Percentiles rank a stretch among this genome's conserved stretches.
Conservation (phyloP, 306 rosid genomes). For the Inga laurina region DNA sequence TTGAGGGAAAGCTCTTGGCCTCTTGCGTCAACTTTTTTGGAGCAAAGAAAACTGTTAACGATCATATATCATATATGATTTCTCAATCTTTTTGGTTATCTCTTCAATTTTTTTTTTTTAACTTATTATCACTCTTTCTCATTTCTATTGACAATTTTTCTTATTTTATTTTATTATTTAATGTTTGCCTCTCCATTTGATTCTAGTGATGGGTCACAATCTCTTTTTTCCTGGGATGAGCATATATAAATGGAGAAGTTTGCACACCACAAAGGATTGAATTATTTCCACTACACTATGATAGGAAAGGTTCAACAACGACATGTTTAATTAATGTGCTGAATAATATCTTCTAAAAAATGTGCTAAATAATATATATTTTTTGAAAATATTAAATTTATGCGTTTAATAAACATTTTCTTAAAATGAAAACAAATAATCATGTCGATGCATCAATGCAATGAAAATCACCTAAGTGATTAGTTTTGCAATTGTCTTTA, state of each 20-base stretch:
- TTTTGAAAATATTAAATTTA: no score
- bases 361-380: no score
- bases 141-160: not conserved
- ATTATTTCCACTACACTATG: not conserved
- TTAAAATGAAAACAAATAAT: not conserved
- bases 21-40: not conserved
- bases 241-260: no score
- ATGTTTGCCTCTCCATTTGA: no score
- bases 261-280: not conserved
- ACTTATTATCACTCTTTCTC: not conserved
- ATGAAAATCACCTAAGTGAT: not conserved
- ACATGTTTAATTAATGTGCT: not conserved
- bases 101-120: not conserved
- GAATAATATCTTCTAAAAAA: no score
- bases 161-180: not conserved
- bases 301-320: not conserved
- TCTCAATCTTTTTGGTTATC: not conserved
- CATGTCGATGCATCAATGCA: not conserved
- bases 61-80: not conserved
- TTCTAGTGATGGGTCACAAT: no score
- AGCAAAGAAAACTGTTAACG: not conserved
- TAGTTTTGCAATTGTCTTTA: not conserved
- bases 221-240: no score
- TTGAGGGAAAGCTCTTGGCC: no score
- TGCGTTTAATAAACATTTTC: no score